Conservation (phyloP, 164 flowering plant species). For the Liriodendron chinense region DNA sequence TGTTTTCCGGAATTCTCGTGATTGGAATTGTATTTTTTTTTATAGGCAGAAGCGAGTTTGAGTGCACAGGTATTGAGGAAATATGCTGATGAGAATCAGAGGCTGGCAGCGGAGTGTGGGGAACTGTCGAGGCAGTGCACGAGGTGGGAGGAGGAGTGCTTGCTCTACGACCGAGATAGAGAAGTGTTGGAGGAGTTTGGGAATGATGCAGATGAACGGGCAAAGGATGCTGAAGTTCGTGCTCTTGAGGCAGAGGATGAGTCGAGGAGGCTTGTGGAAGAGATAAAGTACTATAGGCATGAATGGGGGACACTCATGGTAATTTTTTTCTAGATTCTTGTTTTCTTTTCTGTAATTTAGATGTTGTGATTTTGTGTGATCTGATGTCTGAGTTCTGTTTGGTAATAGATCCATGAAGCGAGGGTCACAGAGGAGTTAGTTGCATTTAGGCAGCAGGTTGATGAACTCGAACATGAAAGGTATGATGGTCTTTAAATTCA, state of each 20-base stretch:
- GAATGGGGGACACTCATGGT: conserved; percentile 25
- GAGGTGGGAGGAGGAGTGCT: conserved; percentile 72
- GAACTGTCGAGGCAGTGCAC: conserved; percentile 48
- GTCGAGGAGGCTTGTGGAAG: conserved; percentile 34
- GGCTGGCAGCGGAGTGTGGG: conserved; percentile 56
- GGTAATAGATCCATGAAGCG: conserved; percentile 16
- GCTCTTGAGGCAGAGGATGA: conserved; percentile 61
- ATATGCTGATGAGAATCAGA: conserved; percentile 86
- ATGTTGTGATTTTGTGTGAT: neutral
- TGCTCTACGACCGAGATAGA: conserved; percentile 77
- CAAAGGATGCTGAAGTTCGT: conserved; percentile 67
- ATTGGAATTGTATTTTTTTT: neutral
- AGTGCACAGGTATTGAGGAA: conserved; percentile 82
- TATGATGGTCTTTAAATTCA: neutral
- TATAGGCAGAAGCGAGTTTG: conserved; percentile 81
- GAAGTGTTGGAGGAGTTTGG: conserved; percentile 92
- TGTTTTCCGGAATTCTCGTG: neutral
- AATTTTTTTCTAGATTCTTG: neutral
- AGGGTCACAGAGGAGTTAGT: conserved; percentile 22
- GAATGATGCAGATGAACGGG: conserved; percentile 85
- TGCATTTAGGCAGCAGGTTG: conserved; percentile 8
- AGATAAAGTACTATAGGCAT: conserved; percentile 43
- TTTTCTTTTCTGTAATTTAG: neutral
- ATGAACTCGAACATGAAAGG: conserved; percentile 20
- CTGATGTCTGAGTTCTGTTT: conserved; percentile 1